Evolutionary conservation across 2,329 filamentous ascomycete species (phyloP), one percentile per base, ranked within the genome.

Genomic region (Calcarisporium arbuscula): DNA sequence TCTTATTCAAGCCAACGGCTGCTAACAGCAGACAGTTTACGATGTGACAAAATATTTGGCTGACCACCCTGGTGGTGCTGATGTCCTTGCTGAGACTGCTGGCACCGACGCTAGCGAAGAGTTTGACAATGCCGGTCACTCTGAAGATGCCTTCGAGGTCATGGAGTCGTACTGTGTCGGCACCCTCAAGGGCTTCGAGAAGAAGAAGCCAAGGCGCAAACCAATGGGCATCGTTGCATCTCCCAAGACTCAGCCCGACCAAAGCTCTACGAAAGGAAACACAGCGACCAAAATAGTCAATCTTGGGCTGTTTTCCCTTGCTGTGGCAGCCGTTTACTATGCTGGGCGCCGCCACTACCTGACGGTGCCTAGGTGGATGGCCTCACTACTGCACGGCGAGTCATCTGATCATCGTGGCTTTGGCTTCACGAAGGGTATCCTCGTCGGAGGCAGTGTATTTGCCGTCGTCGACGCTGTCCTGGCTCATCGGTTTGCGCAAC

Each of bases 121-220:
- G 27, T 92, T 89, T 51, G 85, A 92, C 62, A 82, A 89, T 51
- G 84, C 86, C 23, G 85, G 85, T 28, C 86, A 94, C 66, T 87
- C 82, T 30, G 82, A 86, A 17, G 67, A 70, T 36, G 66, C 66
- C 4, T 55, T 49, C 32, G 64, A 67, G 25, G 61, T 66, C 30
- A 61, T 69, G 55, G 52, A 51, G 3, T 39, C 50, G 10, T 64
- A 54, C 34, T 43, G 43, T 26, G 30, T 69, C 21, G 66, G 65
- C 14, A 56, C 51, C 19, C 50, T 63, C 36, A 58, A 56, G 34
- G 60, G 56, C 25, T n/a, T n/a, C n/a, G 49, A 39, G 36, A 48
- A 15, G 34, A 40, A 37, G 23, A 42, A 43, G 22, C 23, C 40
- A 8, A 46, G 44, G 30, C 23, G 35, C 16, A n/a, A n/a, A n/a